Conservation (phyloP, 768 basidiomycete species). For the Amylocystis lapponica region DNA sequence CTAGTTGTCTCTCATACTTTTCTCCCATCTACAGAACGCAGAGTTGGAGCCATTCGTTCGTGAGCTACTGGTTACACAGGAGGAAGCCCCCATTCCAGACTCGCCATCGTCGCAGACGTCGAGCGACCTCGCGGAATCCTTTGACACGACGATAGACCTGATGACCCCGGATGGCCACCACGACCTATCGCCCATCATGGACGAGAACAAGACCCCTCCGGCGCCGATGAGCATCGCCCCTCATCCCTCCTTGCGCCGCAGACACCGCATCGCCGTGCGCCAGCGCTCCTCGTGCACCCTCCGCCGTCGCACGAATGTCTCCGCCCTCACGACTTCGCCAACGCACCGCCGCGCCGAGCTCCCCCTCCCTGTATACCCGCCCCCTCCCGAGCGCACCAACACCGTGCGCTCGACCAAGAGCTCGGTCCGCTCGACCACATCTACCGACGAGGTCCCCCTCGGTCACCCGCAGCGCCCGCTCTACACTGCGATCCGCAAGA, state of each 20-base stretch:
- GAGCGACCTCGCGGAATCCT: no score
- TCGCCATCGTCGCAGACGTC: no score
- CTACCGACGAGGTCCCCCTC: slow-evolving; percentile 9
- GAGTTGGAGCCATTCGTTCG: slow-evolving; percentile 11
- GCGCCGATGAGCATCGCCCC: no score
- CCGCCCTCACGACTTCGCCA: no score
- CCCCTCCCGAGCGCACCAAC: slow-evolving; percentile 1
- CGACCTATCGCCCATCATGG: no score
- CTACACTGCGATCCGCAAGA: slow-evolving; percentile 23
- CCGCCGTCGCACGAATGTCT: slow-evolving; percentile 12
- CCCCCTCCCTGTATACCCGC: neutral
- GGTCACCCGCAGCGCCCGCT: slow-evolving; percentile 20
- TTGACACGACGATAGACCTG: no score
- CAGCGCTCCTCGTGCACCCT: slow-evolving; percentile 21
- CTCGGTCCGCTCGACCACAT: neutral
- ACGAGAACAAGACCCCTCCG: no score
- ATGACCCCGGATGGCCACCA: no score
- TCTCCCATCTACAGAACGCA: slow-evolving; percentile 5
- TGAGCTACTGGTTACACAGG: slow-evolving; percentile 6
- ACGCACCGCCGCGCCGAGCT: slow-evolving; percentile 1
- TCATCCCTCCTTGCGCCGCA: slow-evolving; percentile 11
- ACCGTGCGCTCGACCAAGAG: neutral
- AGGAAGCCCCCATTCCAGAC: no score
- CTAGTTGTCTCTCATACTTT: neutral
- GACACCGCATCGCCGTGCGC: slow-evolving; percentile 14